phyloP scores from a whole-genome alignment of 2,329 filamentous ascomycete species.

The Huntiella bhutanensis region DNA sequence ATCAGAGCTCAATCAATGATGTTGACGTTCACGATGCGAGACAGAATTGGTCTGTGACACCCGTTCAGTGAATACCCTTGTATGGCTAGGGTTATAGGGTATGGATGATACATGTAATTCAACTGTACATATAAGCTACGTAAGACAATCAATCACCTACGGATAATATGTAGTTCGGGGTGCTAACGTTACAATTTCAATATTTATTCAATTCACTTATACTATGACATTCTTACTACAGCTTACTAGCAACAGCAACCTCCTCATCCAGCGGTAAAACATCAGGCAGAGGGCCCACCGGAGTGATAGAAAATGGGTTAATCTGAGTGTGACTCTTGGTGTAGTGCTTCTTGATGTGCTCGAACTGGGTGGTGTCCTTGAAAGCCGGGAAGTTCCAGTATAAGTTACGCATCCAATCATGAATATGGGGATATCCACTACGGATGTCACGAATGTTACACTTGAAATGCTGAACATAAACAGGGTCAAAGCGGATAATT shows the following conservation, averaged over 20 bases:
- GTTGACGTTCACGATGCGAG: neutral
- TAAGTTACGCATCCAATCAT: constrained; percentile 62
- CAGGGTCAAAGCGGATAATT: constrained; percentile 53
- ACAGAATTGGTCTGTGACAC: neutral
- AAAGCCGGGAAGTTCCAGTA: constrained; percentile 77
- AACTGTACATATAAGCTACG: too few relatives aligned
- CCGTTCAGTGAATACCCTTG: neutral
- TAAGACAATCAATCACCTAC: too few relatives aligned
- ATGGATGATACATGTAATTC: too few relatives aligned
- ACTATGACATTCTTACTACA: neutral
- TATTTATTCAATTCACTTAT: neutral
- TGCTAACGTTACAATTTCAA: constrained; percentile 12
- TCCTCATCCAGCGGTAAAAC: constrained; percentile 64
- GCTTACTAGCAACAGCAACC: constrained; percentile 29
- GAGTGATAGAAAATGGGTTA: constrained; percentile 56
- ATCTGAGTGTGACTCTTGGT: constrained; percentile 45
- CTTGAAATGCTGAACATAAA: constrained; percentile 78
- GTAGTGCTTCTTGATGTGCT: constrained; percentile 78
- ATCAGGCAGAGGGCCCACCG: constrained; percentile 66
- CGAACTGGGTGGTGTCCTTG: constrained; percentile 66
- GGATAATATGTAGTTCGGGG: too few relatives aligned
- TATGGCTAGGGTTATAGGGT: neutral
- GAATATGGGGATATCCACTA: constrained; percentile 61
- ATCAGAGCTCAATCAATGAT: neutral
- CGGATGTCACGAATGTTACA: constrained; percentile 76